phyloP scores from a whole-genome alignment of 768 basidiomycete species.

The Lanmaoa pseudosensibilis region DNA sequence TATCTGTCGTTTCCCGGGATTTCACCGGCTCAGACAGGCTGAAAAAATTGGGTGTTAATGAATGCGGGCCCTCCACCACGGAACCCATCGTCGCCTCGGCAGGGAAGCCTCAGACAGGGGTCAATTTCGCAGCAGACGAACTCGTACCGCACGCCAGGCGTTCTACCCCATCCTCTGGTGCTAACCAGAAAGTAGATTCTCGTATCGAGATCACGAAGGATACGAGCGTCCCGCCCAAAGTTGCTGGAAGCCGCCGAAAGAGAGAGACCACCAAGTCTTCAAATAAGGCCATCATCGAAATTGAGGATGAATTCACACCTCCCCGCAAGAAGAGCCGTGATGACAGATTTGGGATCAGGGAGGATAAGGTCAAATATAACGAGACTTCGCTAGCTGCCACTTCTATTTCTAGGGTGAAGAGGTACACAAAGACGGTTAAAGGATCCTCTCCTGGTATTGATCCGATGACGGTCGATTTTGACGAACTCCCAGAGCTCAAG shows the following conservation, averaged over 20 bases:
- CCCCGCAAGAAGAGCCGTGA: conserved; percentile 24
- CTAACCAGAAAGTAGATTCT: not conserved
- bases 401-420: conserved; percentile 24
- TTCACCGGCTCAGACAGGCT: not conserved
- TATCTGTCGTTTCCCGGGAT: not conserved
- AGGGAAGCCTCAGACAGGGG: not conserved
- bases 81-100: not conserved
- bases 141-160: not conserved
- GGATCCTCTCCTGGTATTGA: conserved; percentile 30
- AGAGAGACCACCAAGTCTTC: conserved; percentile 16
- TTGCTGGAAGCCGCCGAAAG: conserved; percentile 30
- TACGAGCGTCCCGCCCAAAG: conserved; percentile 6
- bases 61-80: not conserved
- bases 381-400: not conserved
- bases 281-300: conserved; percentile 3
- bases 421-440: conserved; percentile 36
- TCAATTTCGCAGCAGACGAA: not conserved
- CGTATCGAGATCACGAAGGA: conserved; percentile 2
- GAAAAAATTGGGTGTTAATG: not conserved
- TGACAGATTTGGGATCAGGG: not conserved
- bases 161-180: not conserved
- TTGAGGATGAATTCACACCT: conserved; percentile 14
- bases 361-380: not conserved
- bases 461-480: conserved; percentile 28
- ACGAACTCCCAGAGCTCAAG: conserved; percentile 30